Evolutionary conservation across 768 basidiomycete genomes (phyloP), one percentile per base, ranked within the genome.

Genomic region (Tylopilus rubrobrunneus): DNA sequence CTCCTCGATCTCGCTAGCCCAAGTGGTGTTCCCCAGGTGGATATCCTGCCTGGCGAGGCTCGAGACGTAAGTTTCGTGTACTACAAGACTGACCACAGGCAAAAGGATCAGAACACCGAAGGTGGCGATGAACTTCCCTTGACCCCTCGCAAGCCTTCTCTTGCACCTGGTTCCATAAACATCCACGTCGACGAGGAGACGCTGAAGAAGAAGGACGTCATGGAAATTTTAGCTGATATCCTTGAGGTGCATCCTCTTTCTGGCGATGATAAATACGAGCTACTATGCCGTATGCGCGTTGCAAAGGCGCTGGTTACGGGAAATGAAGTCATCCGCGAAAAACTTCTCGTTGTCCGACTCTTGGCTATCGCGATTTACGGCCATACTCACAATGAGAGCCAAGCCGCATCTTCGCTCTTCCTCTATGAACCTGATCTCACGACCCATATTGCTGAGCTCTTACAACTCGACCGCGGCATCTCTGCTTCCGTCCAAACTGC

Each of bases 351-450:
- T 55, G 79, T 90, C 42, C 84, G 95, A 53, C 80, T 98, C 23
- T 75, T 97, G 41, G 86, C 96, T 10, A 87, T 96, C 53, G 89
- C 93, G 23, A 89, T 95, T 44, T 98, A 92, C 64, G 89, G 89
- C 29, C 92, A 92, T 68, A 92, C 91, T 49, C 85, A 92, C 65
- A 67, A 77, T 42, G 95, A 98, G 71, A 77, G 78, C 37, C 83
- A 87, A 66, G 89, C 91, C 2, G 80, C 85, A 39, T 83, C 88
- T 5, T 82, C 86, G 8, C 77, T 98, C 41, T 96, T 98, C 75
- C 78, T 98, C 11, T 95, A 93, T 64, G 95, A 98, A 68, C 96
- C 96, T 7, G 95, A 97, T 63, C 77, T 98, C 49, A 85, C 97
- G 60, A 74, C 80, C 1, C 91, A 95, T 63, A 78, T 98, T 54